Base-by-base conservation (phyloP, 169 alveolate species). In the Plasmodium reichenowi region DNA sequence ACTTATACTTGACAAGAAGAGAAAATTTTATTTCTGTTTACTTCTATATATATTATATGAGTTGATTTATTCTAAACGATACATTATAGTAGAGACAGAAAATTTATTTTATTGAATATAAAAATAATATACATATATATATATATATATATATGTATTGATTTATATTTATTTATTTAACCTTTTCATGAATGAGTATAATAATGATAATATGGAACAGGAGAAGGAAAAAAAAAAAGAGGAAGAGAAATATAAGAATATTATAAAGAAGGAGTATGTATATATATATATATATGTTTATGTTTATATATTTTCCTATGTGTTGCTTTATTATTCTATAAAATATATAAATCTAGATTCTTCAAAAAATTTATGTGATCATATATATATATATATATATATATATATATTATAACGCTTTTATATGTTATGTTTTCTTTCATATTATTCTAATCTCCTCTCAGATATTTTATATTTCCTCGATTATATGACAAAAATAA, bases 381-480 rank as follows among this genome's bases (percentile, higher is more conserved):
- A 66, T 38, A 66, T 66, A 38, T 12, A 38, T 66, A 66, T 38
- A 56, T 56, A 56, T 56, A 56, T 56, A n/a, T 52, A 52, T 52
- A 52, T 52, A 10, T 52, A 73, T 12, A 2, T 7, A 15, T 13
- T 63, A 13, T 12, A 24, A 10, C 22, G 13, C 54, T 43, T 72
- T 48, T 48, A 32, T 32, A 32, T 32, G 45, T 5, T 32, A 5
- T 32, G 45, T 32, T 5, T 5, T 5, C 45, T 32, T 32, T 0
- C 9, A 32, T 1, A 5, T 32, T 32, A 32, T 32, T 32, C 2
- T 32, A 32, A 5, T 32, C 45, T 32, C 45, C 45, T 17, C 8
- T 22, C 72, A 80, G 90, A 47, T 80, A 20, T 56, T 80, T 9
- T 47, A 26, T 80, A 12, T 80, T 72, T 52, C 90, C 90, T n/a